Evolutionary conservation across 805 yeast species (phyloP).

Genomic region (Candida orba): DNA sequence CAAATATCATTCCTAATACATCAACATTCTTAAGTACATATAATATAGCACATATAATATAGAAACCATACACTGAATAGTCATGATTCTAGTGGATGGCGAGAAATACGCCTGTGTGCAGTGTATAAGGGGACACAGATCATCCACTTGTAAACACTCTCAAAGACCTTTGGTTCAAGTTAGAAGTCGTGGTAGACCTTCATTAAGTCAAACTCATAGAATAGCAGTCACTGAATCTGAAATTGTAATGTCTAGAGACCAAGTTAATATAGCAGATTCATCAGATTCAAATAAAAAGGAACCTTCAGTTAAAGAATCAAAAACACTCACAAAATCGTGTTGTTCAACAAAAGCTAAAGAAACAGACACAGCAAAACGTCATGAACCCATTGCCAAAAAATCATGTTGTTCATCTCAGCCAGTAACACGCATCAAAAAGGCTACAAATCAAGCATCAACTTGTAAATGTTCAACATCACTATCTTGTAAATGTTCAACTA

Average conservation of each 20-base stretch:
- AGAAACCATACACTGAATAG: too few relatives aligned
- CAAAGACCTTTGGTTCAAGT: slow-evolving; percentile 69
- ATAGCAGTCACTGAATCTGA: slow-evolving; percentile 24
- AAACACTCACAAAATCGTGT: too few relatives aligned
- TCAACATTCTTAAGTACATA: too few relatives aligned
- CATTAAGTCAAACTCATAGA: slow-evolving; percentile 33
- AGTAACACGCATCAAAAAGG: background rate
- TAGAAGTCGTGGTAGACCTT: slow-evolving; percentile 70
- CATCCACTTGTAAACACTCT: slow-evolving; percentile 70
- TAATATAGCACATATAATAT: background rate
- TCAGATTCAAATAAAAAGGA: background rate
- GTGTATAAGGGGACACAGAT: slow-evolving; percentile 80
- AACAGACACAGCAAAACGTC: too few relatives aligned
- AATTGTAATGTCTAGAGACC: slow-evolving; percentile 10
- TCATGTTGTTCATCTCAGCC: background rate
- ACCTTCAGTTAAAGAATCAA: too few relatives aligned
- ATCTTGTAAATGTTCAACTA: slow-evolving; percentile 9
- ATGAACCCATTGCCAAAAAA: background rate
- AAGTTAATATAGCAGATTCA: slow-evolving; percentile 9
- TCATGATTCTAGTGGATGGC: slow-evolving; percentile 65
- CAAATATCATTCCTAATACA: too few relatives aligned
- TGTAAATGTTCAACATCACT: background rate
- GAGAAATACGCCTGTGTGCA: slow-evolving; percentile 68
- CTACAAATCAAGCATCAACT: too few relatives aligned
- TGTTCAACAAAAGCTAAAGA: too few relatives aligned